Evolutionary conservation across 1,139 yeast genomes (phyloP).

Genomic region (Diutina rugosa): DNA sequence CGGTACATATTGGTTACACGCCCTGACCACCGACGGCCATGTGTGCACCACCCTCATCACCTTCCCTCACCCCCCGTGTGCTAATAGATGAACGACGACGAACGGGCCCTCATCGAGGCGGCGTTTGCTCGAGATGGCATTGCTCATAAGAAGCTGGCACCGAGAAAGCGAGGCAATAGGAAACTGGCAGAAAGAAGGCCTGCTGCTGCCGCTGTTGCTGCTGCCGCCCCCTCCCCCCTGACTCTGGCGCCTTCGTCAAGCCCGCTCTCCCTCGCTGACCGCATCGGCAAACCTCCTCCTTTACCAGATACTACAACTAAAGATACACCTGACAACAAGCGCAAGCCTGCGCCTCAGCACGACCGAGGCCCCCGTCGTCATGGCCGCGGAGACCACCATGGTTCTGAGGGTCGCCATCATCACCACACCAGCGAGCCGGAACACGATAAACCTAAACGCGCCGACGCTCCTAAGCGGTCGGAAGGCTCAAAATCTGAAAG

Average conservation of each 20-base stretch:
- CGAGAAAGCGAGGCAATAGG: neutral
- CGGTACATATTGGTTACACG: neutral
- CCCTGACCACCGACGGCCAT: neutral
- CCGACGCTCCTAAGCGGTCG: neutral
- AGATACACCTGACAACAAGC: neutral
- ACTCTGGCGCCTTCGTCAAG: neutral
- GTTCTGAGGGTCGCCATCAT: neutral
- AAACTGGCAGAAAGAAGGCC: neutral
- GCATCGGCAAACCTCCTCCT: neutral
- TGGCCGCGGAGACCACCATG: neutral
- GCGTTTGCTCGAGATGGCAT: conserved; percentile 1
- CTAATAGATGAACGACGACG: neutral
- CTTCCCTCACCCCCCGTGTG: neutral
- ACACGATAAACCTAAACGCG: neutral
- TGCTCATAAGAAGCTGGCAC: neutral
- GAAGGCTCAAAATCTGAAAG: neutral
- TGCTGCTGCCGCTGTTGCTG: neutral
- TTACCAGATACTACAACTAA: too few species aligned
- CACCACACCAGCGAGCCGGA: neutral
- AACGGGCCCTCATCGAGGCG: neutral
- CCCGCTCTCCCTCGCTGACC: neutral
- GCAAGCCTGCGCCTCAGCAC: neutral
- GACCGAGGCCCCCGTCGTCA: neutral
- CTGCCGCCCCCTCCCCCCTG: neutral
- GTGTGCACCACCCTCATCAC: neutral